Percentiles rank a stretch among this genome's conserved stretches.
phyloP scores from a whole-genome alignment of 177 flowering plant genomes.

The Telopea speciosissima region DNA sequence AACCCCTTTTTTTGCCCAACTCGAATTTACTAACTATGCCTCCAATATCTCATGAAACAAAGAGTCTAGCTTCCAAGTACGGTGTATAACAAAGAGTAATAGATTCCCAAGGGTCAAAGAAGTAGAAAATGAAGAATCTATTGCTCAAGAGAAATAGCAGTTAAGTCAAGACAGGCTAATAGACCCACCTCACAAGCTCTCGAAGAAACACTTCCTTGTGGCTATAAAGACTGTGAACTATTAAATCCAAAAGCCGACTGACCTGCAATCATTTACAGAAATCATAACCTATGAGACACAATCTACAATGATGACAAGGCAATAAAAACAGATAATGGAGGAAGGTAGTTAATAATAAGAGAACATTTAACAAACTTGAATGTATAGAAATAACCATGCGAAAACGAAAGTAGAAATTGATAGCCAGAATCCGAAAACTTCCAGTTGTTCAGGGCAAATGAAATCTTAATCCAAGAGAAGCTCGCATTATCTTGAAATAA shows the following conservation, averaged over 20 bases:
- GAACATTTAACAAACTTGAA: not conserved
- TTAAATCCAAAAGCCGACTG: constrained; percentile 89
- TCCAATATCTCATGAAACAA: too few relatives aligned
- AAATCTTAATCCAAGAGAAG: too few relatives aligned
- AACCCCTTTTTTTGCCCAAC: too few relatives aligned
- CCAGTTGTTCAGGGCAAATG: too few relatives aligned
- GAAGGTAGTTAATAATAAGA: not conserved
- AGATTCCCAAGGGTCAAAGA: not conserved
- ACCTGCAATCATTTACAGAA: constrained; percentile 51
- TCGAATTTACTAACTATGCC: too few relatives aligned
- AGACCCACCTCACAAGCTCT: constrained; percentile 86
- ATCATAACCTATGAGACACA: not conserved
- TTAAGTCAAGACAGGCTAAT: not conserved
- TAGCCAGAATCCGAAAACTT: too few relatives aligned
- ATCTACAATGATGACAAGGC: not conserved
- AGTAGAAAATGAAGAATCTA: not conserved
- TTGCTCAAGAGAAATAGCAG: not conserved
- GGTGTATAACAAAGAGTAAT: not conserved
- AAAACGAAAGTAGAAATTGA: too few relatives aligned
- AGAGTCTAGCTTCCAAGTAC: too few relatives aligned
- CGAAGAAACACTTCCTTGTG: constrained; percentile 96
- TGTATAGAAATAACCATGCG: too few relatives aligned
- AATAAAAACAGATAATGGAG: not conserved
- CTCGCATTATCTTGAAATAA: not conserved
- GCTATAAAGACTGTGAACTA: constrained; percentile 94